A percentile compares a stretch with the other conserved stretches of the same genome.
Conservation (phyloP, 176 grass and related monocot species). For the Ensete ventricosum region DNA sequence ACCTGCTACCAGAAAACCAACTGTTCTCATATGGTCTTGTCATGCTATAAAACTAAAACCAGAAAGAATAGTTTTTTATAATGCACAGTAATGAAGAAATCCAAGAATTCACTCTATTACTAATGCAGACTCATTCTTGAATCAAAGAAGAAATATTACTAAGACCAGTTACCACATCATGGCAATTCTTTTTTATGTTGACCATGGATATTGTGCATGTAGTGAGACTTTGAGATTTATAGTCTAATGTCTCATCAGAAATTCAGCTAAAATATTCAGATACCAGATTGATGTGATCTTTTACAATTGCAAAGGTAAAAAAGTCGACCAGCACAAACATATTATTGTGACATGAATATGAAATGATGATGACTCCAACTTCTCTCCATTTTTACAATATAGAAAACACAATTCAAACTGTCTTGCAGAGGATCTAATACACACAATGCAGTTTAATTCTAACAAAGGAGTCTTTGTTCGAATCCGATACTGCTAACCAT, state of each 20-base stretch:
- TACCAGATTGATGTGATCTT: not conserved
- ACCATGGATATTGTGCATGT: not conserved
- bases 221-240: not conserved
- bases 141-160: not conserved
- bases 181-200: not conserved
- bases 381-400: too few species aligned
- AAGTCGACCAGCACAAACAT: not conserved
- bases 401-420: too few species aligned
- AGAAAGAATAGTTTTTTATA: not conserved
- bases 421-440: too few species aligned
- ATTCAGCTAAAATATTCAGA: not conserved
- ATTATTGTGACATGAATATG: not conserved
- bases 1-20: slow-evolving; percentile 30
- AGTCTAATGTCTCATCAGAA: not conserved
- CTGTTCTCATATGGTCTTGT: not conserved
- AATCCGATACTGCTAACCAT: too few species aligned
- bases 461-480: too few species aligned
- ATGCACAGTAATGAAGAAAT: not conserved
- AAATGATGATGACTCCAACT: too few species aligned
- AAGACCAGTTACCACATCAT: not conserved
- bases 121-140: not conserved
- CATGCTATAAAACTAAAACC: not conserved
- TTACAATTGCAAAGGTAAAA: too few species aligned
- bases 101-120: not conserved
- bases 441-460: too few species aligned